Evolutionary conservation across 2,329 filamentous ascomycete genomes (phyloP).

Genomic region (Pseudogymnoascus verrucosus): DNA sequence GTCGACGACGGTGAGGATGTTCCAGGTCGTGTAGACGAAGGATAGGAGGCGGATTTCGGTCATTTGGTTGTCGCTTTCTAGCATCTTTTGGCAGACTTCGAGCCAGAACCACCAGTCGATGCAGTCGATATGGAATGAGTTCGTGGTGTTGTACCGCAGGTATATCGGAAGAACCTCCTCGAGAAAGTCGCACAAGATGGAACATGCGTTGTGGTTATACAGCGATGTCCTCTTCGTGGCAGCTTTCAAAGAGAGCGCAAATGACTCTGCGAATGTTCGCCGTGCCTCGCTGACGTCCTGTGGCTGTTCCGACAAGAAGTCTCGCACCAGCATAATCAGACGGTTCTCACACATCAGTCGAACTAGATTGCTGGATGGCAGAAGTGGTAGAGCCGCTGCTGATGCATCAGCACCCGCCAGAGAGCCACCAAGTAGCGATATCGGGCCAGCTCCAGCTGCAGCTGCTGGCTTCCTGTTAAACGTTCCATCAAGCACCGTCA

Average conservation of each 20-base stretch:
- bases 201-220: conserved; percentile 64
- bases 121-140: conserved; percentile 33
- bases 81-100: conserved; percentile 57
- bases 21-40: conserved; percentile 61
- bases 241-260: conserved; percentile 53
- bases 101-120: conserved; percentile 64
- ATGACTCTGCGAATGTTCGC: conserved; percentile 54
- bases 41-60: conserved; percentile 63
- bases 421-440: conserved; percentile 43
- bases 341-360: conserved; percentile 65
- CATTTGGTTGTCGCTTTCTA: conserved; percentile 62
- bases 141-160: conserved; percentile 48
- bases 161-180: conserved; percentile 60
- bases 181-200: conserved; percentile 65
- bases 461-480: conserved; percentile 50
- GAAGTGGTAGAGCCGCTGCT: conserved; percentile 46
- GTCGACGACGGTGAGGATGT: conserved; percentile 46
- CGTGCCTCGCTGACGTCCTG: conserved; percentile 44
- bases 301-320: conserved; percentile 56
- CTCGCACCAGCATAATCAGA: conserved; percentile 60
- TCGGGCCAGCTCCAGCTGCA: conserved; percentile 40
- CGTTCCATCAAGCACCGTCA: conserved; percentile 58
- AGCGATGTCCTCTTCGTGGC: conserved; percentile 55
- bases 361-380: conserved; percentile 49
- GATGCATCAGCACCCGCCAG: conserved; percentile 50